Conservation (phyloP, 164 flowering plant genomes). For the Sedum album region DNA sequence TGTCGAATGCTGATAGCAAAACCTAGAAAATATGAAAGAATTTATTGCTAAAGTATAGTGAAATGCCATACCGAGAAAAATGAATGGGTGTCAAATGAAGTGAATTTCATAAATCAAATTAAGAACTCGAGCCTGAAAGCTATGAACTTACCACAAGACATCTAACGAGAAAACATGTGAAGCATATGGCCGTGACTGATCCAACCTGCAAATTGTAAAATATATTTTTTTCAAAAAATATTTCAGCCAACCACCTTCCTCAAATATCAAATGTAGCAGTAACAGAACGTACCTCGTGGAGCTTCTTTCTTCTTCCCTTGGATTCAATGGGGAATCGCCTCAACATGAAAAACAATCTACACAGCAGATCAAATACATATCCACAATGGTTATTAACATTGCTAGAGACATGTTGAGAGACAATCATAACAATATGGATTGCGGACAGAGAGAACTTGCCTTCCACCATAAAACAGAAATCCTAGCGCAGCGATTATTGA, state of each 20-base stretch:
- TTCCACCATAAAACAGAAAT: conserved; percentile 86
- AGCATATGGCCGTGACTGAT: conserved; percentile 87
- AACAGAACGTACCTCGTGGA: conserved; percentile 62
- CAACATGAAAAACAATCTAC: conserved; percentile 80
- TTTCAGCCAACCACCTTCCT: neutral
- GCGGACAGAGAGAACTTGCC: conserved; percentile 41
- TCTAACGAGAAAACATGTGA: conserved; percentile 81
- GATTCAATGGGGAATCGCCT: conserved; percentile 93
- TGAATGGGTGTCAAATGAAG: neutral
- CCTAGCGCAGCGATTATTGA: conserved; percentile 77
- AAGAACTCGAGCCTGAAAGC: neutral
- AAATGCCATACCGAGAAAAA: no score
- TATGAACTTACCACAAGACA: conserved; percentile 67
- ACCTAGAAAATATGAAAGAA: conserved; percentile 37
- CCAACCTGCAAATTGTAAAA: conserved; percentile 60
- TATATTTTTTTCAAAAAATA: neutral
- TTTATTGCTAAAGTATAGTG: no score
- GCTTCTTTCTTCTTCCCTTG: conserved; percentile 89
- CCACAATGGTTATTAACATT: neutral
- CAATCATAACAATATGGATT: neutral
- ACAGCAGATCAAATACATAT: neutral
- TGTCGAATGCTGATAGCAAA: conserved; percentile 63
- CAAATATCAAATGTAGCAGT: neutral
- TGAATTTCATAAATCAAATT: neutral
- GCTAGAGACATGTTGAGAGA: neutral